Percentiles rank a stretch among this genome's conserved stretches.
These are phyloP conservation scores for Penicillium maclennaniae DNA, from an alignment of 495 filamentous ascomycete species.

Conservation along the genomic window DNA sequence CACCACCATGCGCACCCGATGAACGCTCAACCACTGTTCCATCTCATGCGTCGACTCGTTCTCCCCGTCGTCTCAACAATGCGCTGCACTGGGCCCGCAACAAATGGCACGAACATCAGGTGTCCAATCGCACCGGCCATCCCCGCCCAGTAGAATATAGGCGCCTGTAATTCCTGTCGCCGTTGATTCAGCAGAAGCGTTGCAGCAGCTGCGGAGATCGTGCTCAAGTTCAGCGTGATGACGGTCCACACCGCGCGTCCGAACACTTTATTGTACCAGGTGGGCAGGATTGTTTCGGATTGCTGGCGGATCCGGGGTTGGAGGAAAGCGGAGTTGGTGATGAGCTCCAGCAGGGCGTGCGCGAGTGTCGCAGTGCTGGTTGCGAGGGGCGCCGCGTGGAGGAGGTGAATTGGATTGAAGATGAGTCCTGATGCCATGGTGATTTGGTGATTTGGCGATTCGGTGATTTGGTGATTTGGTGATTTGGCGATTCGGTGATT, in stretches of 20 bases:
- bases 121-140: constrained; percentile 18
- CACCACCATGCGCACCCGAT: constrained; percentile 16
- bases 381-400: constrained; percentile 34
- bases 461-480: constrained; percentile 1
- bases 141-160: constrained; percentile 16
- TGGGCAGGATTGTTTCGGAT: constrained; percentile 16
- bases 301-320: constrained; percentile 6
- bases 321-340: constrained; percentile 23
- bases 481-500: no score
- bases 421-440: constrained; percentile 36
- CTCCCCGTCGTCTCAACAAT: constrained; percentile 16
- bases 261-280: constrained; percentile 14
- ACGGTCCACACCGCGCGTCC: constrained; percentile 9
- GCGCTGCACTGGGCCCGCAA: constrained; percentile 13
- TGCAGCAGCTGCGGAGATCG: constrained; percentile 6
- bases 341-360: constrained; percentile 30
- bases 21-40: constrained; percentile 19
- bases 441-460: not conserved
- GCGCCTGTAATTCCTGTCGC: constrained; percentile 6
- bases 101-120: constrained; percentile 20
- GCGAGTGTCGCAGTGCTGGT: constrained; percentile 38
- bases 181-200: constrained; percentile 4
- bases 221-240: constrained; percentile 10
- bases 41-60: constrained; percentile 11
- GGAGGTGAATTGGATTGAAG: constrained; percentile 35